Evolutionary conservation across 768 basidiomycete genomes (phyloP).

Genomic region (Mycena maculata): DNA sequence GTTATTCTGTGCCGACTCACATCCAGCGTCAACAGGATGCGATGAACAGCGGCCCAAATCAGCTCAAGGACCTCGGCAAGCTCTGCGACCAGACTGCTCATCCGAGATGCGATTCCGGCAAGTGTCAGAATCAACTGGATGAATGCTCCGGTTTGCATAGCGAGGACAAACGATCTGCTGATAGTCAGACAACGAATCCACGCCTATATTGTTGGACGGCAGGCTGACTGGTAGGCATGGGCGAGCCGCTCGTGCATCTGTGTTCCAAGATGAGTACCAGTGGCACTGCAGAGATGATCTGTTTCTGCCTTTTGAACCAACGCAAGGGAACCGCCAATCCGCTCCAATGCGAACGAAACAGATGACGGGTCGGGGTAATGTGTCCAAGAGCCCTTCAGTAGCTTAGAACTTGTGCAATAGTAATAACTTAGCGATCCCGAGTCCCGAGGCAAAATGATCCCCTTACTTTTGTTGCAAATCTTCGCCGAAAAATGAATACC

Average conservation of each 20-base stretch:
- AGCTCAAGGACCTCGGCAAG: constrained; percentile 53
- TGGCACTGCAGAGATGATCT: background rate
- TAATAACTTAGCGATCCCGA: constrained; percentile 8
- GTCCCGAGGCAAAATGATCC: background rate
- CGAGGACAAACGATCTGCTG: constrained; percentile 67
- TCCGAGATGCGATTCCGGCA: constrained; percentile 69
- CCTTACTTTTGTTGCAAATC: constrained; percentile 51
- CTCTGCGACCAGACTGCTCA: constrained; percentile 59
- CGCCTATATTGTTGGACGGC: background rate
- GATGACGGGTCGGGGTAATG: constrained; percentile 59
- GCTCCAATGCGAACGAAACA: constrained; percentile 49
- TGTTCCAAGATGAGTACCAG: constrained; percentile 22
- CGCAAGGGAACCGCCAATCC: constrained; percentile 47
- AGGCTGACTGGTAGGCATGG: constrained; percentile 66
- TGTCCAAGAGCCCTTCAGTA: constrained; percentile 73
- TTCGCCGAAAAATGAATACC: constrained; percentile 64
- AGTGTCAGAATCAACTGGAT: constrained; percentile 74
- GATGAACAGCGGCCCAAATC: constrained; percentile 40
- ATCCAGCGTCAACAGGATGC: constrained; percentile 44
- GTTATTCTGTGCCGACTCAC: constrained; percentile 41
- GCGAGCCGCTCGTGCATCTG: constrained; percentile 60
- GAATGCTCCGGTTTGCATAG: constrained; percentile 81
- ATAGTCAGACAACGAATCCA: background rate
- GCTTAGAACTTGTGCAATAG: constrained; percentile 56
- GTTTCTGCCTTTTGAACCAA: constrained; percentile 61